Evolutionary conservation across 2,329 filamentous ascomycete species (phyloP).

Genomic region (Claviceps quebecensis): DNA sequence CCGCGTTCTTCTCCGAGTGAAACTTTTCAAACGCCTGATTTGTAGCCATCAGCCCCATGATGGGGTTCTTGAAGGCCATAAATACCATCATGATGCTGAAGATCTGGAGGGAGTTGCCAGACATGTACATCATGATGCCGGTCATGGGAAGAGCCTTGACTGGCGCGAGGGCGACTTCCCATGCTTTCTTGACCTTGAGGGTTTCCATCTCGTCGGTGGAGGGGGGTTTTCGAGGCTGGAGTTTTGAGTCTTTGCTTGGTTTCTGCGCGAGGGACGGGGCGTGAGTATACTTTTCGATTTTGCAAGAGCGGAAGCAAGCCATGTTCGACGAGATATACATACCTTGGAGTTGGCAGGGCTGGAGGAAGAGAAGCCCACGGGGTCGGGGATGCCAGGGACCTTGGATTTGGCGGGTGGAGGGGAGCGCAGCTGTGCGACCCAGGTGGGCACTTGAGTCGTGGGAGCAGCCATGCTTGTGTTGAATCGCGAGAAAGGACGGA

Average conservation of each 20-base stretch:
- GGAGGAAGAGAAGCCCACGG: slow-evolving; percentile 64
- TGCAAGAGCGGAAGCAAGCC: neutral
- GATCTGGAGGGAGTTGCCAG: slow-evolving; percentile 92
- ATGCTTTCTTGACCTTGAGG: slow-evolving; percentile 95
- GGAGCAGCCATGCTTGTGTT: slow-evolving; percentile 15
- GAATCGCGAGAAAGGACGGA: neutral
- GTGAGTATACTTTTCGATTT: neutral
- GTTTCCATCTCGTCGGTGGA: slow-evolving; percentile 81
- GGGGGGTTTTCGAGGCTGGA: slow-evolving; percentile 47
- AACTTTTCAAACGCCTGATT: slow-evolving; percentile 84
- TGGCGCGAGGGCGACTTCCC: slow-evolving; percentile 89
- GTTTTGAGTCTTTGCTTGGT: slow-evolving; percentile 35
- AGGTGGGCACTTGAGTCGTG: slow-evolving; percentile 44
- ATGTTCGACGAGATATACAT: slow-evolving; percentile 17
- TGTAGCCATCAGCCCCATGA: slow-evolving; percentile 69
- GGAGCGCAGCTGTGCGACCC: slow-evolving; percentile 68
- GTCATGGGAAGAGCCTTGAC: slow-evolving; percentile 96
- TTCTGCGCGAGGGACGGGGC: slow-evolving; percentile 22
- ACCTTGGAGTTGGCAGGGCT: slow-evolving; percentile 45
- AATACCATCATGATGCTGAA: slow-evolving; percentile 99
- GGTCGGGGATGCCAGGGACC: slow-evolving; percentile 59
- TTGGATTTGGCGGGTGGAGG: slow-evolving; percentile 54
- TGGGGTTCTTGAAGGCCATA: slow-evolving; percentile 95
- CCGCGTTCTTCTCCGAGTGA: slow-evolving; percentile 65
- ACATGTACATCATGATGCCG: slow-evolving; percentile 99